Evolutionary conservation across 2,329 filamentous ascomycete genomes (phyloP).

Genomic region (Colletotrichum chlorophyti): DNA sequence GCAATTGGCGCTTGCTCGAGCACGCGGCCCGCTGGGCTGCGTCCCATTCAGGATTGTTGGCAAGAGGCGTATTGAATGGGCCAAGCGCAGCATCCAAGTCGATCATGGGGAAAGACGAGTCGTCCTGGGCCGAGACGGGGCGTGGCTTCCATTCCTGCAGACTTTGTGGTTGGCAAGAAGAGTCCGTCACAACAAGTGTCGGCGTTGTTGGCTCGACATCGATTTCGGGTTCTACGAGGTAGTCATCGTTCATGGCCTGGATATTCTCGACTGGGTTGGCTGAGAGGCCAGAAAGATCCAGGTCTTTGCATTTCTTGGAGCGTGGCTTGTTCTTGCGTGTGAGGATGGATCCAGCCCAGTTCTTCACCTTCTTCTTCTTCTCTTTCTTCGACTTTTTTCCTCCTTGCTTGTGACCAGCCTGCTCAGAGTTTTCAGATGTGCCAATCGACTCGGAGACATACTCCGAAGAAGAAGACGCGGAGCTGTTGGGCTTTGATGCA

Average conservation of each 20-base stretch:
- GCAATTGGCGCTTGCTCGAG: slow-evolving; percentile 69
- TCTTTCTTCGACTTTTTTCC: slow-evolving; percentile 58
- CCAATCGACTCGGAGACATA: slow-evolving; percentile 39
- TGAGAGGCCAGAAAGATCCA: slow-evolving; percentile 14
- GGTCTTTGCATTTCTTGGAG: slow-evolving; percentile 38
- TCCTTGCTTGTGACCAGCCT: slow-evolving; percentile 33
- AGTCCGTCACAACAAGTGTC: slow-evolving; percentile 49
- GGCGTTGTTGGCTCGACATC: slow-evolving; percentile 42
- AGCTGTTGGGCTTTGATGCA: slow-evolving; percentile 33
- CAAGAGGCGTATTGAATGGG: slow-evolving; percentile 83
- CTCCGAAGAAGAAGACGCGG: slow-evolving; percentile 41
- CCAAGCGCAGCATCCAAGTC: slow-evolving; percentile 93
- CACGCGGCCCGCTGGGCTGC: slow-evolving; percentile 66
- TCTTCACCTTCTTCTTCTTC: slow-evolving; percentile 78
- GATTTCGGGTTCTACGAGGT: slow-evolving; percentile 34
- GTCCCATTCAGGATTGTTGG: slow-evolving; percentile 69
- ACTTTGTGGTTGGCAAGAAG: slow-evolving; percentile 38
- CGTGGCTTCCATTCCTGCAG: slow-evolving; percentile 45
- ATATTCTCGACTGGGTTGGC: background rate
- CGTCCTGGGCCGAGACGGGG: slow-evolving; percentile 48
- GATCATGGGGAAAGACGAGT: slow-evolving; percentile 78
- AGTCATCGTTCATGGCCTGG: slow-evolving; percentile 33
- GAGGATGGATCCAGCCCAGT: slow-evolving; percentile 73
- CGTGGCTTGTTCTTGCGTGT: slow-evolving; percentile 65
- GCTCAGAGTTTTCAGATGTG: slow-evolving; percentile 33